Evolutionary conservation across 441 rosid species (phyloP), one percentile per base, ranked within the genome.

Genomic region (Flueggea neowawraea): DNA sequence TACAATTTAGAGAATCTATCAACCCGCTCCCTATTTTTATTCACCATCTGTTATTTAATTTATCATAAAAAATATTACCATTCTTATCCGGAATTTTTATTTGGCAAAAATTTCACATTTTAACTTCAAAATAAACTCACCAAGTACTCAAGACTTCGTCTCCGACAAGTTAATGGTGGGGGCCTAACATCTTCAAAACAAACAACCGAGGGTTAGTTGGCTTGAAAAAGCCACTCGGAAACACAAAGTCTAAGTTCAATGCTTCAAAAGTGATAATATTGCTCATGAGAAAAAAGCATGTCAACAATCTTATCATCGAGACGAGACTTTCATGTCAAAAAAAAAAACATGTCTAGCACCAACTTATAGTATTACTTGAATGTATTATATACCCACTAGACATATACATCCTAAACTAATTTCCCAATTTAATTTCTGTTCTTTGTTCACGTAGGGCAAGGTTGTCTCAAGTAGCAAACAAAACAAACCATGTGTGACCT

Each of bases 401-500:
- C 10, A 15, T 9, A 17, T 15, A 53, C 31, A 22, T 22, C 28
- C 28, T 22, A 22, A 22, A 22, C 28, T 22, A 22, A 22, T 53
- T 31, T 16, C 12, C 7, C 10, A 12, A 16, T 17, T 15, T 16
- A 53, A 16, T 53, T 15, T 53, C 12, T 16, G 2, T 66, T 67
- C 16, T 48, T 65, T 32, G 70, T 69, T 58, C 69, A 68, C 66
- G 84, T 75, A 73, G 86, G 85, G 71, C 12, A 54, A 32, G 28
- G 32, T n/a, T 41, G 10, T 78, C 81, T 68, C 73, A 58, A 15
- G 61, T 54, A 66, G 61, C 57, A 67, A 78, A 78, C 80, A 80
- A 73, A 79, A 86, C 87, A 69, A 66, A 63, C 82, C 98, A 91
- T 87, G 98, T 91, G 98, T 74, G 69, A 68, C 71, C 79, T 65